Evolutionary conservation across 495 filamentous ascomycete species (phyloP).

Genomic region (Aspergillus avenaceus): DNA sequence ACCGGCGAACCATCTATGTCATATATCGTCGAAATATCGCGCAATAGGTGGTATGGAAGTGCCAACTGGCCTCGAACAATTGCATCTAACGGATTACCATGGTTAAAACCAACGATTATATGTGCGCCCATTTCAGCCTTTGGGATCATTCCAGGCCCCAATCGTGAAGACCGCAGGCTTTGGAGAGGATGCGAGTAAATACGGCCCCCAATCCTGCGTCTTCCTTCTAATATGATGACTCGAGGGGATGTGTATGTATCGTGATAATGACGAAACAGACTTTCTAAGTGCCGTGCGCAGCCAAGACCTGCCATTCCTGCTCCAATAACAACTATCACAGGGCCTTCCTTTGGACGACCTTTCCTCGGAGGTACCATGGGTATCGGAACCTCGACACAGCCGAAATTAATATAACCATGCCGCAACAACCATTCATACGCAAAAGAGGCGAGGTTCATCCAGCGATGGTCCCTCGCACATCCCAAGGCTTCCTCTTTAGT

Average conservation of each 20-base stretch:
- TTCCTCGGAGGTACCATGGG: slow-evolving; percentile 34
- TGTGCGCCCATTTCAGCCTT: slow-evolving; percentile 96
- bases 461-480: slow-evolving; percentile 85
- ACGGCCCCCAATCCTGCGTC: slow-evolving; percentile 84
- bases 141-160: slow-evolving; percentile 52
- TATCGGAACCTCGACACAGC: slow-evolving; percentile 68
- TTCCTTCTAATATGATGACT: slow-evolving; percentile 82
- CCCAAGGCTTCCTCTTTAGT: slow-evolving; percentile 85
- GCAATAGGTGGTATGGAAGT: slow-evolving; percentile 77
- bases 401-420: slow-evolving; percentile 94
- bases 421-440: slow-evolving; percentile 91
- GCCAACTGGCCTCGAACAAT: slow-evolving; percentile 89
- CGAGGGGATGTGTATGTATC: slow-evolving; percentile 62
- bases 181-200: slow-evolving; percentile 87
- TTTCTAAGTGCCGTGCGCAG: slow-evolving; percentile 87
- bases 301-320: slow-evolving; percentile 90
- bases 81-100: slow-evolving; percentile 87
- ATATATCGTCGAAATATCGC: slow-evolving; percentile 83
- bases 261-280: slow-evolving; percentile 71
- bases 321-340: slow-evolving; percentile 82
- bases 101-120: slow-evolving; percentile 94
- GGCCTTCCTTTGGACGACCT: slow-evolving; percentile 45
- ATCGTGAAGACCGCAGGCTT: slow-evolving; percentile 46
- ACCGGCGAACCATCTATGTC: slow-evolving; percentile 82
- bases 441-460: slow-evolving; percentile 83